Base-by-base conservation (phyloP, 176 grass and related monocot genomes). In the Metroxylon sagu region DNA sequence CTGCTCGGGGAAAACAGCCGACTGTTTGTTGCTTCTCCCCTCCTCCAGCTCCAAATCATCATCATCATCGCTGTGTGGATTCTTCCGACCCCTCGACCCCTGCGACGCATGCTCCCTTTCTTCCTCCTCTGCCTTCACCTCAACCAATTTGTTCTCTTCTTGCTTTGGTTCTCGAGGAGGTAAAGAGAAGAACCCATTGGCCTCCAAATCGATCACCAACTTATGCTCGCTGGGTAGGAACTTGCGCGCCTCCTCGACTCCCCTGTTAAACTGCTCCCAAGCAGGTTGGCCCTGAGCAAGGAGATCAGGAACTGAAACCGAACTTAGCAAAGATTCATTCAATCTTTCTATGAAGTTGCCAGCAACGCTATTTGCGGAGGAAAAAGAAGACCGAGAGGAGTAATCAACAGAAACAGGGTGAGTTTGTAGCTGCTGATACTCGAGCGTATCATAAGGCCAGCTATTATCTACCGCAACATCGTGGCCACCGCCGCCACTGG, bases 21-120 rank as follows among this genome's bases (percentile, higher is more conserved):
- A 92, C 50, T 97, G 93, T 71, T 97, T 97, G 59, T 60, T 83
- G 50, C 87, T 79, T 74, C 93, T 82, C 26, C 64, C 74, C 82
- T 87, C 92, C 72, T 91, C 87, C 29, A 64, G 78, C 80, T 92
- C 84, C 76, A 83, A 52, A 53, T 90, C 84, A 52, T 88, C 83
- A 52, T 88, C 83, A 25, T 88, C 83, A 23, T 23, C 21, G 19
- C 73, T 71, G 39, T 83, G 69, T 4, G 80, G 75, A 74, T 97
- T 88, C 73, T 97, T 97, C 81, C 66, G 82, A 23, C 87, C 87
- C 14, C 75, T 75, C 48, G 82, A 79, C 60, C 17, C n/a, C 27
- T 56, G 50, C 26, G 52, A 25, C 52, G 48, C 57, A 8, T 73
- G 49, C 35, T 72, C 15, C 59, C 69, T 68, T 10, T 60, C 51